Conservation (phyloP, 2,329 filamentous ascomycete genomes). For the Myrmaecium sp. region DNA sequence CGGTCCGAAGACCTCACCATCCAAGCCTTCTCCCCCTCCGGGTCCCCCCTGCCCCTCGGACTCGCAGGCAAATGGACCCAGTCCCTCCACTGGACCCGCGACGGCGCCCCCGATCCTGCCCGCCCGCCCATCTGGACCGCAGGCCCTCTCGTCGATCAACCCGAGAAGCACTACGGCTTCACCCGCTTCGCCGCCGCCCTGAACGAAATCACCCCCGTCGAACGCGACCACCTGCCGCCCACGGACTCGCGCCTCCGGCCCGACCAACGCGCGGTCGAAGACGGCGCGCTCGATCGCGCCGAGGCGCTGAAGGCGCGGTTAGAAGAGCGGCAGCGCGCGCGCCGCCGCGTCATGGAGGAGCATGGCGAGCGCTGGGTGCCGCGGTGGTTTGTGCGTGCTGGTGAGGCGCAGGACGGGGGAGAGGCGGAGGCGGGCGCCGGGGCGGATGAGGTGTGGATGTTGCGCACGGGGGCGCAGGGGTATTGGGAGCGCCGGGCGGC, state of each 20-base stretch:
- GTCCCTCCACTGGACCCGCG: constrained; percentile 47
- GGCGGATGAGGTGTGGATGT: constrained; percentile 34
- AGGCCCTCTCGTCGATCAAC: constrained; percentile 61
- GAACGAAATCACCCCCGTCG: constrained; percentile 74
- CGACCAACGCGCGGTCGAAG: constrained; percentile 73
- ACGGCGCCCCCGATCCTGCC: constrained; percentile 39
- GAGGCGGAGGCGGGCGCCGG: constrained; percentile 17
- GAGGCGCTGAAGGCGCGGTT: constrained; percentile 69
- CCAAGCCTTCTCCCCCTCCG: constrained; percentile 44
- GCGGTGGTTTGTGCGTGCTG: constrained; percentile 66
- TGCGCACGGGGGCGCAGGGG: constrained; percentile 67
- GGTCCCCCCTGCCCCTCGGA: constrained; percentile 46
- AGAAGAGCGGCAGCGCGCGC: constrained; percentile 67
- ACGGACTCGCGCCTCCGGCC: constrained; percentile 75
- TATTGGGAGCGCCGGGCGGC: too few species aligned
- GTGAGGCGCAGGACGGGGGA: constrained; percentile 12
- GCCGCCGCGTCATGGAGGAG: constrained; percentile 61
- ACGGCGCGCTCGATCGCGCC: constrained; percentile 65
- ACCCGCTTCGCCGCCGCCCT: constrained; percentile 72
- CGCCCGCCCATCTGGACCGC: constrained; percentile 62
- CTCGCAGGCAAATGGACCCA: constrained; percentile 75
- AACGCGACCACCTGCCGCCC: constrained; percentile 54
- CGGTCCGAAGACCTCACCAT: constrained; percentile 78
- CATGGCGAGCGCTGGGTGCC: constrained; percentile 56
- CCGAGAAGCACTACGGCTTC: constrained; percentile 68